Evolutionary conservation across 306 rosid genomes (phyloP), one percentile per base, ranked within the genome.

Genomic region (Prunus fruticosa): DNA sequence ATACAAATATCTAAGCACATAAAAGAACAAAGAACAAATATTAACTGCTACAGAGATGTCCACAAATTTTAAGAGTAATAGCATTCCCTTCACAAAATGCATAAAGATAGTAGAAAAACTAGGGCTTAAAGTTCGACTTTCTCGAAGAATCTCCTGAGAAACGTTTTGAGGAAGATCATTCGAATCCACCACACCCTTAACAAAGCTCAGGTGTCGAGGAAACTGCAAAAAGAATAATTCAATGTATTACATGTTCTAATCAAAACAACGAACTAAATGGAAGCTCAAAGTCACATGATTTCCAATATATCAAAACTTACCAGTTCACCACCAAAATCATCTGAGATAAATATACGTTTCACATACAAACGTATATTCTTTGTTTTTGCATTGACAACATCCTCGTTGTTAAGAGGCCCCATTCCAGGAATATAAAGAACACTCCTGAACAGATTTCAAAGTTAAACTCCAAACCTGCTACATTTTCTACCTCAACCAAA

Each of bases 291-390:
- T 28, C 16, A 41, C 3, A 22, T 8, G 52, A 38, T 52, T 43
- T 34, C 72, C 9, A 62, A 22, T 1, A 47, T n/a, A 49, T 38
- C 18, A 20, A 51, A 64, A 89, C 98, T 89, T 84, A 96, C 98
- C 92, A 96, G 89, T 76, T 96, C 98, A 49, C 98, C 99, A 49
- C 92, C 99, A 86, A 96, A 96, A 75, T 96, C 99, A 86, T 96
- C 97, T 1, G 99, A 96, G 84, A 96, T 96, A 81, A 91, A 96
- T 54, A 96, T 96, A 50, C 98, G 92, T 84, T 96, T 92, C 69
- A 95, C 97, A 81, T 88, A 95, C 75, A 95, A 69, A 13, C 93
- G 96, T 61, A 95, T 95, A 64, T 95, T 92, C 81, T 95, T 95
- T 28, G 99, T 95, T 84, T 92, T 95, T 30, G 99, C 96, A 81